A percentile compares a stretch with the other conserved stretches of the same genome.
These are phyloP conservation scores for Dioscorea alata DNA, from an alignment of 106 monocot genomes.

Conservation along the genomic window DNA sequence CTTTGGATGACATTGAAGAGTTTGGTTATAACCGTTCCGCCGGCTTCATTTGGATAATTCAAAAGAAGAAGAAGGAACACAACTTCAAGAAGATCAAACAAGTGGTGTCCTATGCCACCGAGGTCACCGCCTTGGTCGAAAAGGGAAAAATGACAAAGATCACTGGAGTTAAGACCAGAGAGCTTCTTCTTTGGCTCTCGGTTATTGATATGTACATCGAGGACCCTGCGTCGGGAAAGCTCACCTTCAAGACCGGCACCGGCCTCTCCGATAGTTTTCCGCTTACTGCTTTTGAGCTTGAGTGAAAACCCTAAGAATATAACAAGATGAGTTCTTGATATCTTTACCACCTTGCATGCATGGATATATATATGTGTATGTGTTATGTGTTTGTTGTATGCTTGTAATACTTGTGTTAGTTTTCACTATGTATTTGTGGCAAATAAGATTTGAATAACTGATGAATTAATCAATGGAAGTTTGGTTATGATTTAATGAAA, in stretches of 20 bases:
- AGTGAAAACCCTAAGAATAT: too few relatives aligned
- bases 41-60: not conserved
- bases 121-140: not conserved
- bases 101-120: not conserved
- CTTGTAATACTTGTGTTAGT: too few relatives aligned
- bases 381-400: too few relatives aligned
- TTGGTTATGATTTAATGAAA: too few relatives aligned
- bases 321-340: too few relatives aligned
- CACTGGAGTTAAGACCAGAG: not conserved
- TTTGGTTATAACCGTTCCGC: not conserved
- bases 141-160: not conserved
- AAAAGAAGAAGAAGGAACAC: conserved; percentile 1
- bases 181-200: not conserved
- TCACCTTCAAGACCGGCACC: too few relatives aligned
- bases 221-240: too few relatives aligned
- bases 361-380: too few relatives aligned
- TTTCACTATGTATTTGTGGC: too few relatives aligned
- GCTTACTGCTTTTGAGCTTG: not conserved
- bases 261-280: not conserved
- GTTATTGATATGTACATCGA: not conserved
- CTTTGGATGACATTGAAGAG: conserved; percentile 4
- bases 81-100: not conserved
- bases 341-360: too few relatives aligned
- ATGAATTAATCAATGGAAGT: too few relatives aligned
- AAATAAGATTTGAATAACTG: too few relatives aligned